These are phyloP conservation scores for Mycoemilia scoparia DNA, from an alignment of 192 early-diverging fungal species.

Conservation along the genomic window DNA sequence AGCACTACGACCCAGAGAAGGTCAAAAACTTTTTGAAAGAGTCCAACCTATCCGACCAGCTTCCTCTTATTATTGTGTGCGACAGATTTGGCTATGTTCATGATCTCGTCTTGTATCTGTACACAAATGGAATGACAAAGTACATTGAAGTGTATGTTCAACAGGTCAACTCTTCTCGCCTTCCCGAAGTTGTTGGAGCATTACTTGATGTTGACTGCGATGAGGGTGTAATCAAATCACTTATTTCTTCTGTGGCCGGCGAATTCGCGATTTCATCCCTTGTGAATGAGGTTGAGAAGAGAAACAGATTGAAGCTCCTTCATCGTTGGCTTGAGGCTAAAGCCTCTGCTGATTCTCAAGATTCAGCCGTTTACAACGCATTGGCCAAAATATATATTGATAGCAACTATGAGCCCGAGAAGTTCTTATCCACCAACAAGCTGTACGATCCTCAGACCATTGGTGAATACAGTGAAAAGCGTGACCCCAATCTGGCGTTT, in stretches of 20 bases:
- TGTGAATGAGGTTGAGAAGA: constrained; percentile 83
- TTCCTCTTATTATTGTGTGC: constrained; percentile 97
- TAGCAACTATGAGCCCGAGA: constrained; percentile 95
- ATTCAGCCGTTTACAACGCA: constrained; percentile 88
- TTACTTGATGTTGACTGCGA: constrained; percentile 96
- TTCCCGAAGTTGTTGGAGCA: constrained; percentile 91
- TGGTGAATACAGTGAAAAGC: constrained; percentile 97
- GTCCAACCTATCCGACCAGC: constrained; percentile 83
- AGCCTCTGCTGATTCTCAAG: constrained; percentile 72
- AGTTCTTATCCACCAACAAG: constrained; percentile 61
- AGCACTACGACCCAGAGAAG: constrained; percentile 91
- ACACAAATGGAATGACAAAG: constrained; percentile 83
- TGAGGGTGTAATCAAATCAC: constrained; percentile 74
- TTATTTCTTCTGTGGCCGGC: constrained; percentile 69
- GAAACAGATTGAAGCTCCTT: constrained; percentile 90
- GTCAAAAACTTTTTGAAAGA: constrained; percentile 99
- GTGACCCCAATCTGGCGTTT: constrained; percentile 89
- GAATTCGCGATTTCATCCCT: constrained; percentile 70
- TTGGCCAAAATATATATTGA: constrained; percentile 99
- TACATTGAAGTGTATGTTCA: constrained; percentile 99
- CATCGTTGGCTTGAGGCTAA: constrained; percentile 86
- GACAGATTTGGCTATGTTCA: constrained; percentile 96
- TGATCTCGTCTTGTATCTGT: constrained; percentile 88
- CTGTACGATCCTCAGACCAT: constrained; percentile 80
- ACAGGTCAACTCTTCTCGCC: constrained; percentile 86